phyloP scores from a whole-genome alignment of 441 rosid genomes.

The Erysimum pusillum region DNA sequence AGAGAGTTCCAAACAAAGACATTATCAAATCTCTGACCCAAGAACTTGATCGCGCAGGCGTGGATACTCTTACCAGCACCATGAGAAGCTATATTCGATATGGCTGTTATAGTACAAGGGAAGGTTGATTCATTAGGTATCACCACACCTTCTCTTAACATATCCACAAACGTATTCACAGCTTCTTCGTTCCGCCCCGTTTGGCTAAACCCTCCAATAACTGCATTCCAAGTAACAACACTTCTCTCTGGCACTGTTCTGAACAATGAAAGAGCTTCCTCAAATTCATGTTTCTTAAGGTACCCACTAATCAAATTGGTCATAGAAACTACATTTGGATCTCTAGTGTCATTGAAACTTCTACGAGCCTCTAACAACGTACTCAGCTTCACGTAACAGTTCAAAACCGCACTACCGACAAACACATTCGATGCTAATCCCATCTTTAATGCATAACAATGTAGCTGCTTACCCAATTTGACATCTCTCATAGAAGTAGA shows the following conservation, averaged over 20 bases:
- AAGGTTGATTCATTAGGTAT: constrained; percentile 66
- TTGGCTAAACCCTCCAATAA: constrained; percentile 82
- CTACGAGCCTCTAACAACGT: constrained; percentile 59
- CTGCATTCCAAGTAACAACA: constrained; percentile 80
- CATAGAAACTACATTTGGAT: constrained; percentile 75
- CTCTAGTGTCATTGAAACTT: constrained; percentile 63
- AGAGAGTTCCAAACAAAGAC: constrained; percentile 70
- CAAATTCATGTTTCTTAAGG: constrained; percentile 56
- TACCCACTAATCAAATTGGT: constrained; percentile 72
- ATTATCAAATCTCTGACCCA: constrained; percentile 47
- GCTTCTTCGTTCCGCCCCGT: constrained; percentile 80
- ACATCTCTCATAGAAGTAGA: constrained; percentile 57
- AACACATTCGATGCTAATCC: constrained; percentile 73
- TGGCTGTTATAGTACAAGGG: constrained; percentile 62
- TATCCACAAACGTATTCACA: constrained; percentile 65
- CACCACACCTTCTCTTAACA: constrained; percentile 70
- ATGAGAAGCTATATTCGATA: constrained; percentile 74
- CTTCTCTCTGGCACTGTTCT: constrained; percentile 68
- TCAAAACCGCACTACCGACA: constrained; percentile 73
- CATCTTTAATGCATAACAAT: constrained; percentile 64
- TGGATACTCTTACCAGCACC: constrained; percentile 77
- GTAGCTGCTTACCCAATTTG: constrained; percentile 64
- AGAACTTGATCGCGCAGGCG: constrained; percentile 66
- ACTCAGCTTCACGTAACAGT: constrained; percentile 68
- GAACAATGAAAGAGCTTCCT: constrained; percentile 61